Percentiles rank a stretch among this genome's conserved stretches.
phyloP scores from a whole-genome alignment of 768 basidiomycete genomes.

The Auricularia auricula-judae region DNA sequence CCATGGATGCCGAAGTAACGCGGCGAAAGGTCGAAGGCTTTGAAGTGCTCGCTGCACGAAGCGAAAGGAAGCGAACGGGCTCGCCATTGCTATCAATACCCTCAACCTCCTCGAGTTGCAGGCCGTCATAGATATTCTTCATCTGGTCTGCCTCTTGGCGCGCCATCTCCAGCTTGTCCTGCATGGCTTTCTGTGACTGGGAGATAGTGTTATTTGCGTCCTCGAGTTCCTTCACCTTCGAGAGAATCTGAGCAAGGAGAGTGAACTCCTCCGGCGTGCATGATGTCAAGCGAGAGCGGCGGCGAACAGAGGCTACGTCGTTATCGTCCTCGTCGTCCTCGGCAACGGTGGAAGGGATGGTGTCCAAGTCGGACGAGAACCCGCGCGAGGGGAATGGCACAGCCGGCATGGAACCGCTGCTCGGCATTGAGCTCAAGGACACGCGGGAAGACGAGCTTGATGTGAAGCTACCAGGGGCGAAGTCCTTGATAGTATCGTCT shows the following conservation, averaged over 20 bases:
- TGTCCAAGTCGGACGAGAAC: background rate
- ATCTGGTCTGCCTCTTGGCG: conserved; percentile 66
- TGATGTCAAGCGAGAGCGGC: conserved; percentile 10
- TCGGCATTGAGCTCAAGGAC: background rate
- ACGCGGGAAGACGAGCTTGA: conserved; percentile 10
- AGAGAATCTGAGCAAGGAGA: conserved; percentile 57
- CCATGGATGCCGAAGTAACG: background rate
- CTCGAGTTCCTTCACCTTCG: conserved; percentile 70
- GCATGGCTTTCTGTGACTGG: conserved; percentile 51
- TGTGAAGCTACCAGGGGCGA: conserved; percentile 47
- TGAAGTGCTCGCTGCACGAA: background rate
- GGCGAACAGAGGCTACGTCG: background rate
- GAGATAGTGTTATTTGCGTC: conserved; percentile 58
- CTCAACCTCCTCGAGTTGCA: conserved; percentile 32
- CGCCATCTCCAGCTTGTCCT: conserved; percentile 50
- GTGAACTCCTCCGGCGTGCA: conserved; percentile 23
- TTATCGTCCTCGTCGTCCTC: conserved; percentile 1
- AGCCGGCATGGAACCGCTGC: conserved; percentile 1
- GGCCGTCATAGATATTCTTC: conserved; percentile 54
- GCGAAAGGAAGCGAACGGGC: conserved; percentile 7
- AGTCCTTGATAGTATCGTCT: conserved; percentile 30
- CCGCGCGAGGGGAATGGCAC: conserved; percentile 2
- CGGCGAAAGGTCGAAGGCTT: background rate
- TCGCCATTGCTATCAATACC: conserved; percentile 21
- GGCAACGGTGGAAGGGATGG: background rate